Conservation (phyloP, 495 filamentous ascomycete genomes). For the Haplographium delicatum region DNA sequence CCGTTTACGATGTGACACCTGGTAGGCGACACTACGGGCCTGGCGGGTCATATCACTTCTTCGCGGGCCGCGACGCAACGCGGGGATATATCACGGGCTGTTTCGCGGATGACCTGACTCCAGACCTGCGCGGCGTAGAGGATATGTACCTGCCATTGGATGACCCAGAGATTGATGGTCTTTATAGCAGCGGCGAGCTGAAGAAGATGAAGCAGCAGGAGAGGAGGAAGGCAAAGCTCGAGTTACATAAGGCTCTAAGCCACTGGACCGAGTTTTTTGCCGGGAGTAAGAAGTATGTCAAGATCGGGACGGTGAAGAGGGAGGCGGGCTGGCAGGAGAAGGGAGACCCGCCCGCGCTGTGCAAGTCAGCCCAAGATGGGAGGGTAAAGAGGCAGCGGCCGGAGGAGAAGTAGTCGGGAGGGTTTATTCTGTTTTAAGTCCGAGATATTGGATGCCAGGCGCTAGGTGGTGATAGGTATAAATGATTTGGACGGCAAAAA, state of each 20-base stretch:
- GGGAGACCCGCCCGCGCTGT: slow-evolving; percentile 38
- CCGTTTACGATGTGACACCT: slow-evolving; percentile 86
- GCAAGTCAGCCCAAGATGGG: slow-evolving; percentile 37
- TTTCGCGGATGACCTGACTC: slow-evolving; percentile 77
- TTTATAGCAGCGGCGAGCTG: slow-evolving; percentile 46
- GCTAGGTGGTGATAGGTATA: no score
- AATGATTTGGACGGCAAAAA: no score
- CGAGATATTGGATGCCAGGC: no score
- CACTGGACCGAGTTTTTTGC: slow-evolving; percentile 73
- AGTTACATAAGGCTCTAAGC: slow-evolving; percentile 51
- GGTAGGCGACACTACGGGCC: slow-evolving; percentile 78
- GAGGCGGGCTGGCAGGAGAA: slow-evolving; percentile 41
- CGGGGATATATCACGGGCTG: slow-evolving; percentile 96
- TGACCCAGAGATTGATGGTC: slow-evolving; percentile 48
- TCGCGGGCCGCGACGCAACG: slow-evolving; percentile 80
- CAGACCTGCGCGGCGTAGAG: slow-evolving; percentile 81
- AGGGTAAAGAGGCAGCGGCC: slow-evolving; percentile 31
- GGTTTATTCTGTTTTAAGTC: no score
- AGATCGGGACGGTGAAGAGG: slow-evolving; percentile 59
- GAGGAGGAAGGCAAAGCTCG: slow-evolving; percentile 42
- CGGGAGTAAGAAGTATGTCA: slow-evolving; percentile 67
- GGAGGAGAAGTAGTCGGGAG: slow-evolving; percentile 24
- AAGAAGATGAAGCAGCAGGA: slow-evolving; percentile 49
- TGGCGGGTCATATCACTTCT: slow-evolving; percentile 81
- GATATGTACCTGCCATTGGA: slow-evolving; percentile 81